A percentile compares a stretch with the other conserved stretches of the same genome.
Conservation (phyloP, 148 eudicot genomes). For the Mesembryanthemum crystallinum region DNA sequence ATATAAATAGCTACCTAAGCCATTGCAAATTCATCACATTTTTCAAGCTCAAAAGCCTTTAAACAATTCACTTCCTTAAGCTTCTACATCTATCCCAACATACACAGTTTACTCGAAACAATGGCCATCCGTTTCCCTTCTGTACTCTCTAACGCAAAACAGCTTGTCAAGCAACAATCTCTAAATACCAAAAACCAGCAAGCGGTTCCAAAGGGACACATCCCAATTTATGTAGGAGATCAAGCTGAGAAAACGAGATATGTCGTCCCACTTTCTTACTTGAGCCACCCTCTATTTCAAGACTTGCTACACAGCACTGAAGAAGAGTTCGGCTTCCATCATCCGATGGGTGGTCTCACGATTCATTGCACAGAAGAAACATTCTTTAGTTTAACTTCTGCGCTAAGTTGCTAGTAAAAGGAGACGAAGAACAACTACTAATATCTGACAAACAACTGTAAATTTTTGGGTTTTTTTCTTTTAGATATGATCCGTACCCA, state of each 20-base stretch:
- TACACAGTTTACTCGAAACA: neutral
- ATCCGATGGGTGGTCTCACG: constrained; percentile 20
- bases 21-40: neutral
- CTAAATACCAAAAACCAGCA: no score
- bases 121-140: constrained; percentile 11
- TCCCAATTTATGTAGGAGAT: no score
- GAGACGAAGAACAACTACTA: neutral
- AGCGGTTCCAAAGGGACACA: no score
- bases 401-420: neutral
- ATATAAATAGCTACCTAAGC: neutral
- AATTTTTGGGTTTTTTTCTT: neutral
- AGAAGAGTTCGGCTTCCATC: constrained; percentile 20
- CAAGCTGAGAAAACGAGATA: no score
- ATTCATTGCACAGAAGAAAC: constrained; percentile 23
- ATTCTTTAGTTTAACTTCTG: constrained; percentile 2
- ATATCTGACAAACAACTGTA: neutral
- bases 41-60: neutral
- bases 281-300: no score
- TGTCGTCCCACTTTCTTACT: no score
- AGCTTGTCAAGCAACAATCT: no score
- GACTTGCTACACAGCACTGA: constrained; percentile 5
- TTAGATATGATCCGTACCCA: neutral
- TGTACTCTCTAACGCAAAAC: neutral
- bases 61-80: no score
- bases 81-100: no score